Conservation (phyloP, 805 yeast species). For the Kluyveromyces starmeri region DNA sequence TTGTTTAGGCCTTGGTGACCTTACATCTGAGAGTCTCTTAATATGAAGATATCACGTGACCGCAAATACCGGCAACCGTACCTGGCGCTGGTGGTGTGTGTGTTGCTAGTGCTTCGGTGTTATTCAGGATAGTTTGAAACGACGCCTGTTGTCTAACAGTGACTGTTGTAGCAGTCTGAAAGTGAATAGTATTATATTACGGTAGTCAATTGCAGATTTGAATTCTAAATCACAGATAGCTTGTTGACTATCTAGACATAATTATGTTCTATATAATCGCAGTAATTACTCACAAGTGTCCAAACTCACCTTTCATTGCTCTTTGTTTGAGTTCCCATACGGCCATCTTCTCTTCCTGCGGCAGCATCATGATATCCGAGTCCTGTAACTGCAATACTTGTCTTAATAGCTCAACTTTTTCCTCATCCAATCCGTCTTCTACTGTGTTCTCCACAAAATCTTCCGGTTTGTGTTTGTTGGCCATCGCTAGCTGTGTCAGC, state of each 20-base stretch:
- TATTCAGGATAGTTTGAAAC: too few species aligned
- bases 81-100: too few species aligned
- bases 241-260: background rate
- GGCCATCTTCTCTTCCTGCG: slow-evolving; percentile 40
- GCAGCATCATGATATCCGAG: slow-evolving; percentile 40
- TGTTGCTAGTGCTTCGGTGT: too few species aligned
- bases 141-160: too few species aligned
- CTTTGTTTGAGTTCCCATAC: slow-evolving; percentile 31
- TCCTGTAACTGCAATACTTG: slow-evolving; percentile 47
- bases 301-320: slow-evolving; percentile 30
- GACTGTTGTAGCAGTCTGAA: too few species aligned
- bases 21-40: too few species aligned
- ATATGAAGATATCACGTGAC: too few species aligned
- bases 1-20: too few species aligned
- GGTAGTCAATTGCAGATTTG: background rate
- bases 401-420: slow-evolving; percentile 39
- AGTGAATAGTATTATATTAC: background rate
- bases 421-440: slow-evolving; percentile 20
- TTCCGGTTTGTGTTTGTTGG: slow-evolving; percentile 6
- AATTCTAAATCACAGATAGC: background rate
- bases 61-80: too few species aligned
- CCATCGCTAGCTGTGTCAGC: slow-evolving; percentile 28
- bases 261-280: slow-evolving; percentile 8
- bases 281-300: slow-evolving; percentile 11
- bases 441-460: slow-evolving; percentile 9